These are phyloP conservation scores for Sporopachydermia quercuum DNA, from an alignment of 805 yeast species.

Conservation along the genomic window DNA sequence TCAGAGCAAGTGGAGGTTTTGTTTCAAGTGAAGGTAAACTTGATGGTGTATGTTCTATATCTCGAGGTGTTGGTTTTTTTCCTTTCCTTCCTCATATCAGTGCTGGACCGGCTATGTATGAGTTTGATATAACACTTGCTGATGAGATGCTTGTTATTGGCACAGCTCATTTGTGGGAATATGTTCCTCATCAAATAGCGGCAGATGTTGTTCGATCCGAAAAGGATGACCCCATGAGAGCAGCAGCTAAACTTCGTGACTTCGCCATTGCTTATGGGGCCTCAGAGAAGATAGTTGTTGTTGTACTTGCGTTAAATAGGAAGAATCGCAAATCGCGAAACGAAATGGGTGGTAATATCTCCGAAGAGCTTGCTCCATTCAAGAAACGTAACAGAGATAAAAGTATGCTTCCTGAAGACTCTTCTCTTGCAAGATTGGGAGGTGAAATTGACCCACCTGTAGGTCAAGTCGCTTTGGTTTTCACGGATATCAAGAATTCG, in stretches of 20 bases:
- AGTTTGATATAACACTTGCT: conserved; percentile 41
- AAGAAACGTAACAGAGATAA: conserved; percentile 36
- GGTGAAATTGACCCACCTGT: conserved; percentile 84
- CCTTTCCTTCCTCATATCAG: conserved; percentile 76
- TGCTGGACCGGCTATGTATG: conserved; percentile 71
- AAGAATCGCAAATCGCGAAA: conserved; percentile 11
- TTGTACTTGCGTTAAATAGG: conserved; percentile 60
- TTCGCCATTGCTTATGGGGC: conserved; percentile 91
- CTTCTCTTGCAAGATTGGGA: conserved; percentile 55
- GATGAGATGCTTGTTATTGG: conserved; percentile 82
- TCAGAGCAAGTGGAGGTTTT: conserved; percentile 82
- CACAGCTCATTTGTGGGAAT: conserved; percentile 75
- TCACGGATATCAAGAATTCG: conserved; percentile 93
- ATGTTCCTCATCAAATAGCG: conserved; percentile 66
- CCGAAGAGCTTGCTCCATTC: conserved; percentile 7
- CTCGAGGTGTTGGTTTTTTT: conserved; percentile 87
- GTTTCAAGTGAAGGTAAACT: conserved; percentile 74
- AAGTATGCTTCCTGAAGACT: conserved; percentile 47
- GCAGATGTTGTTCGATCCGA: conserved; percentile 81
- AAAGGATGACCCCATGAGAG: conserved; percentile 70
- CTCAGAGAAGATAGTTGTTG: conserved; percentile 59
- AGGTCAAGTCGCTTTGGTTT: conserved; percentile 89
- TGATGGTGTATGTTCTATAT: conserved; percentile 70
- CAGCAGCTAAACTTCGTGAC: conserved; percentile 88
- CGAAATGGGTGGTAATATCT: not conserved